Evolutionary conservation across 1,284 basidiomycete genomes (phyloP).

Genomic region (Trichosporon coremiiforme): DNA sequence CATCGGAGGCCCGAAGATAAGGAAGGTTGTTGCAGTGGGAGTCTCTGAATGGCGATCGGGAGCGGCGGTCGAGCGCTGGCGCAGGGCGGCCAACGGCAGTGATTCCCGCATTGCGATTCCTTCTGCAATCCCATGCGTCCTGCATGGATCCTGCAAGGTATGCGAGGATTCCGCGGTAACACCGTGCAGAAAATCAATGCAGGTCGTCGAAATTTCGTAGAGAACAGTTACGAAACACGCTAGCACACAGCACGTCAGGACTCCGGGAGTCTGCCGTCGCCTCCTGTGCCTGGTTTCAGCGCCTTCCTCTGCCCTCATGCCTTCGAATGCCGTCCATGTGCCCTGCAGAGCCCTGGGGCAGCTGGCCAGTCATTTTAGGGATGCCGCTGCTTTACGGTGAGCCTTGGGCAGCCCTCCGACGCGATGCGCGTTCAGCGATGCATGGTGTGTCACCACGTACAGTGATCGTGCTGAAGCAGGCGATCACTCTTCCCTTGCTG

Average conservation of each 20-base stretch:
- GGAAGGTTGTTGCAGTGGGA: neutral
- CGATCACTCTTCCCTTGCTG: no score
- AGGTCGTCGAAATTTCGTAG: neutral
- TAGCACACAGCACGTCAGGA: neutral
- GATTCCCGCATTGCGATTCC: neutral
- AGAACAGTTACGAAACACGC: neutral
- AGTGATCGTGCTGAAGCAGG: no score
- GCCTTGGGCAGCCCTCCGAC: no score
- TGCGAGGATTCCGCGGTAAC: neutral
- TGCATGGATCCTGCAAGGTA: neutral
- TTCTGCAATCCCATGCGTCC: neutral
- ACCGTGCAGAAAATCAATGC: neutral
- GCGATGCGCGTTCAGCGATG: no score
- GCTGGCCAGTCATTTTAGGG: neutral
- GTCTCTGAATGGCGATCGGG: neutral
- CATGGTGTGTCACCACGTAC: no score
- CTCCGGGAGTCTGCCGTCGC: neutral
- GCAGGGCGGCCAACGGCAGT: no score
- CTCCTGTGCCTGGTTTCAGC: neutral
- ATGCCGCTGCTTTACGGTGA: no score
- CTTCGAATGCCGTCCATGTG: neutral
- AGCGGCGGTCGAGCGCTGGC: no score
- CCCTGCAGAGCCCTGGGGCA: neutral
- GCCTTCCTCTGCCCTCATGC: neutral
- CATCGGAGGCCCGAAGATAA: neutral